These are phyloP conservation scores for Aspergillus fructus DNA, from an alignment of 2,329 filamentous ascomycete species.

Conservation along the genomic window DNA sequence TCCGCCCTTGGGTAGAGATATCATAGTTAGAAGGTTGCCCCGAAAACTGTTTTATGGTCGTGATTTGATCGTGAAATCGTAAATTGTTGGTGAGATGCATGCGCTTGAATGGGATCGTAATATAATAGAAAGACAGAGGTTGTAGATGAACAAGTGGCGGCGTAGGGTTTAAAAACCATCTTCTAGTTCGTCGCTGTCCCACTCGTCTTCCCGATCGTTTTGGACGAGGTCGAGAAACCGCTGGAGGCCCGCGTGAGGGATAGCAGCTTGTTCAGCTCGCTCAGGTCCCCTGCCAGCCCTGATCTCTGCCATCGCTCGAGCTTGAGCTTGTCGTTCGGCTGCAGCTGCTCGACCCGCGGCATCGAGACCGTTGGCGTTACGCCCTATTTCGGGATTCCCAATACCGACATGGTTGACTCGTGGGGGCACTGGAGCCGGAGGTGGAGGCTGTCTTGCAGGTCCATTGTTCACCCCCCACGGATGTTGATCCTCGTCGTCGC, in stretches of 20 bases:
- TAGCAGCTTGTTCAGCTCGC: constrained; percentile 11
- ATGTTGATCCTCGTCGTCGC: constrained; percentile 29
- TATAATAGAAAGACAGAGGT: not conserved
- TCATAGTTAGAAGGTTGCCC: constrained; percentile 1
- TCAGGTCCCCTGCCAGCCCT: constrained; percentile 26
- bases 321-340: constrained; percentile 39
- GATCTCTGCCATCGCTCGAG: constrained; percentile 39
- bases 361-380: constrained; percentile 26
- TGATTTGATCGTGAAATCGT: constrained; percentile 10
- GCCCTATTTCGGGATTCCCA: constrained; percentile 28
- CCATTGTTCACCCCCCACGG: constrained; percentile 29
- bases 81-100: not conserved
- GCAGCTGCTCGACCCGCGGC: constrained; percentile 38
- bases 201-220: constrained; percentile 57
- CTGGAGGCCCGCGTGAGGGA: constrained; percentile 42
- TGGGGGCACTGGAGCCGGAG: constrained; percentile 42
- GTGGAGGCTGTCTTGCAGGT: constrained; percentile 33
- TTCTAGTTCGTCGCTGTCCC: constrained; percentile 60
- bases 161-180: constrained; percentile 32
- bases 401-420: constrained; percentile 30
- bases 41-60: constrained; percentile 3
- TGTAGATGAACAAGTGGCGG: not conserved
- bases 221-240: constrained; percentile 53
- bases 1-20: not conserved
- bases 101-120: not conserved